Conservation (phyloP, 139 green algal genomes). For the Edaphochlamys debaryana region DNA sequence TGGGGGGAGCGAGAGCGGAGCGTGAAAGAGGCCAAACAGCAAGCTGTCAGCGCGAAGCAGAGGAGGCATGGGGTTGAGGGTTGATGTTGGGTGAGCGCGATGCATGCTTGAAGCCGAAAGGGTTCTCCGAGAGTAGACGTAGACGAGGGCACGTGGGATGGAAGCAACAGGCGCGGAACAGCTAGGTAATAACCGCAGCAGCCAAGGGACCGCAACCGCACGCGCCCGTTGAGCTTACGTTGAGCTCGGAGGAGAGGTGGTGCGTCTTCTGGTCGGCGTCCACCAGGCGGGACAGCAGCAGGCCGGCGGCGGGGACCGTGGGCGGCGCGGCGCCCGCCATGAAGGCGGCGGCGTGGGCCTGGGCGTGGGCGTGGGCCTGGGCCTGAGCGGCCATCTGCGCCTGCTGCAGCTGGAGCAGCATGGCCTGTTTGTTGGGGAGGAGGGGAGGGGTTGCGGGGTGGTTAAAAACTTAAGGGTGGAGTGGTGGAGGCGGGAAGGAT, state of each 20-base stretch:
- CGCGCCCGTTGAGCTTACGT: neutral
- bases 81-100: too few relatives aligned
- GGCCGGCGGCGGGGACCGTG: neutral
- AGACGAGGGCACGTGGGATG: too few relatives aligned
- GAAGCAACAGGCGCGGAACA: too few relatives aligned
- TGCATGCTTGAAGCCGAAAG: too few relatives aligned
- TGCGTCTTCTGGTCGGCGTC: conserved; percentile 31
- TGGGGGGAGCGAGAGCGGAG: neutral
- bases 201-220: too few relatives aligned
- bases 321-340: neutral
- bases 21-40: neutral
- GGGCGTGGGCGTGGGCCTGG: neutral
- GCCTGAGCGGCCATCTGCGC: neutral
- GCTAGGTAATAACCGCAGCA: too few relatives aligned
- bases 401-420: neutral
- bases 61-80: neutral
- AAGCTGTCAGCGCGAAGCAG: neutral
- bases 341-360: neutral
- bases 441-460: too few relatives aligned
- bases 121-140: too few relatives aligned
- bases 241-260: conserved; percentile 11
- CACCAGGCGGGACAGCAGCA: conserved; percentile 25
- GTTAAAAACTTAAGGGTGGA: too few relatives aligned
- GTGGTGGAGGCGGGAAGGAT: too few relatives aligned
- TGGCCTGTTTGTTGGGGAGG: too few relatives aligned